Base-by-base conservation (phyloP, 129 eudicot genomes). In the Scalesia atractyloides region DNA sequence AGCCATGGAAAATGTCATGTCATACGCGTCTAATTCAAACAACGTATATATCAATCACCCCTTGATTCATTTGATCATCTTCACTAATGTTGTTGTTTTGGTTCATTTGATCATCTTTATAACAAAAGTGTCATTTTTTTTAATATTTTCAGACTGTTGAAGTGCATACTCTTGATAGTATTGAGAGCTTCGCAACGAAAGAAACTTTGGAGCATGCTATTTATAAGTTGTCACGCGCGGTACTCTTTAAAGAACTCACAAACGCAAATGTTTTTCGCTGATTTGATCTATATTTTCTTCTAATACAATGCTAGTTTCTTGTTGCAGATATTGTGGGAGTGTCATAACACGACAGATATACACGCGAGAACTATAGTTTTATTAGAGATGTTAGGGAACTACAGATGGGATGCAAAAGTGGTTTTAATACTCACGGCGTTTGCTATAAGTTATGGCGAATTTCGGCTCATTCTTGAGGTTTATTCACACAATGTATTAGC, bases 371-470 rank as follows among this genome's bases (percentile, higher is more conserved):
- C 88, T 64, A 39, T 87, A 66, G 30, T 30, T 68, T 53, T 89
- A 79, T 81, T 92, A 5, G 86, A 89, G 66, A 79, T 75, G 74
- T 80, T 92, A 10, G 77, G 80, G 30, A 83, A 33, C 78, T 87
- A 87, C 72, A 33, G 84, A 58, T 90, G 96, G 96, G 93, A 90
- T 58, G 93, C 96, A 26, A 90, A 90, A 77, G 91, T 79, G 78
- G 88, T 81, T 64, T 72, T 90, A 41, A 64, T 86, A 48, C 85
- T 90, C 13, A 84, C 88, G 0, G 96, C 93, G 0, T 90, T 87
- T 60, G 83, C 93, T 11, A 84, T 84, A 65, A 78, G 66, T 60
- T 87, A 90, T 39, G 93, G 93, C 0, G 93, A 87, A 60, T 85
- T 85, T 37, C 77, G 93, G 86, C 80, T 90, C 50, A 80, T 90